Base-by-base conservation (phyloP, 2,329 filamentous ascomycete species). In the Fusarium fracticaudum region DNA sequence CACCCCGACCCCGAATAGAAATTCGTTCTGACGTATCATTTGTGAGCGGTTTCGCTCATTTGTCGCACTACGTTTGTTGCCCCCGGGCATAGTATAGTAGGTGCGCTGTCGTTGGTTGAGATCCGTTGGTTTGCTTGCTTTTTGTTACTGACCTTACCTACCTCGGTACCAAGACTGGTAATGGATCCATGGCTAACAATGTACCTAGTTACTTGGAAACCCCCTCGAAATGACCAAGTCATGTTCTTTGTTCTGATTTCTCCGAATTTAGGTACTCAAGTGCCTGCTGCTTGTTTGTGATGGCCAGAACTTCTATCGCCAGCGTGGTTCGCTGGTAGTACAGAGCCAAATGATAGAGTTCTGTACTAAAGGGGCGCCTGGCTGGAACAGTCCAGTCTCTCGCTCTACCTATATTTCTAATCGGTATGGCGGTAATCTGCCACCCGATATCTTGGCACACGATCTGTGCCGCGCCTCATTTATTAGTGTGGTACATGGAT, bases 361-460 rank as follows among this genome's bases (percentile, higher is more conserved):
- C 53, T 18, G 53, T 38, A 22, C 60, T 59, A 57, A 63, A 29
- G 47, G 12, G 17, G 10, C 26, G 35, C 38, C 40, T 51, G 38
- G 24, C 60, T 29, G 35, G 60, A 40, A 24, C 35, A 50, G 61
- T 64, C 44, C 35, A 50, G 61, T 64, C 44, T 48, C 51, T 61
- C 24, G 29, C 54, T 48, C 29, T 37, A 37, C 15, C 8, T 50
- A 47, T 61, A 38, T 29, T 50, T 40, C 33, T 40, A 60, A 38
- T 63, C n/a, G 38, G 59, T 13, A 61, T 45, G 29, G 60, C 18
- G 38, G 66, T 45, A 54, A 61, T 58, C 67, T 72, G 71, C 67
- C 71, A 73, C 43, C 57, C 57, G 43, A 37, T 55, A 50, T 72
- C 71, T 68, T 73, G 67, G 71, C 71, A 41, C 57, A 41, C 57